Evolutionary conservation across 306 rosid genomes (phyloP), one percentile per base, ranked within the genome.

Genomic region (Malus sylvestris): DNA sequence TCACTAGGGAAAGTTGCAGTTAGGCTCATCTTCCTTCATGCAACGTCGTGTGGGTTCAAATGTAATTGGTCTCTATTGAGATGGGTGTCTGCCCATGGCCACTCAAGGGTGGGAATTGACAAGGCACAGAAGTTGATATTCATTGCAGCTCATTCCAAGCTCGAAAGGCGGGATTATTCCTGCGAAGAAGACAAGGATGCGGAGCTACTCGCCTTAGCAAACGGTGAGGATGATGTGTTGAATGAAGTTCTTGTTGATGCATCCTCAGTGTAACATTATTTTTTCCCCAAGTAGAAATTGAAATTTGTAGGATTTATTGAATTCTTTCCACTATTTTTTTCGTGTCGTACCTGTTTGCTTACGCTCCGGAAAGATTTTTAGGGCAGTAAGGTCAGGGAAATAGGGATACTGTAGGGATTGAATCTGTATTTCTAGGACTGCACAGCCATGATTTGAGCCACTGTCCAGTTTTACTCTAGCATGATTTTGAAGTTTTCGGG

Each of bases 291-390:
- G 64, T 75, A 78, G 82, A 58, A 78, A 70, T 61, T 78, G 68
- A 35, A 72, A 72, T 67, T 53, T 55, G 68, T 79, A 81, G 85
- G 84, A 81, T 78, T 81, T 87, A 88, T 91, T 93, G 89, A 88
- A 91, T 93, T 93, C 88, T 91, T 91, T 87, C 85, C 84, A 58
- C 87, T 59, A 23, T 23, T 52, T 71, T 73, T 76, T 73, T 76
- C 75, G 67, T 52, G 33, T 73, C 79, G 86, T 79, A 76, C 79
- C 85, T 82, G 74, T 76, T 77, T 83, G 80, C 80, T 78, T 77
- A 71, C 83, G 63, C 69, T 63, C 66, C 68, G 73, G 85, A 86
- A 82, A 85, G 80, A 38, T 38, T 81, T 82, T 79, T 81, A 82
- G 75, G 82, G 73, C 80, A 74, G 80, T 33, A 68, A 66, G 80